Evolutionary conservation across 140 eudicot species (phyloP).

Genomic region (Flaveria floridana): DNA sequence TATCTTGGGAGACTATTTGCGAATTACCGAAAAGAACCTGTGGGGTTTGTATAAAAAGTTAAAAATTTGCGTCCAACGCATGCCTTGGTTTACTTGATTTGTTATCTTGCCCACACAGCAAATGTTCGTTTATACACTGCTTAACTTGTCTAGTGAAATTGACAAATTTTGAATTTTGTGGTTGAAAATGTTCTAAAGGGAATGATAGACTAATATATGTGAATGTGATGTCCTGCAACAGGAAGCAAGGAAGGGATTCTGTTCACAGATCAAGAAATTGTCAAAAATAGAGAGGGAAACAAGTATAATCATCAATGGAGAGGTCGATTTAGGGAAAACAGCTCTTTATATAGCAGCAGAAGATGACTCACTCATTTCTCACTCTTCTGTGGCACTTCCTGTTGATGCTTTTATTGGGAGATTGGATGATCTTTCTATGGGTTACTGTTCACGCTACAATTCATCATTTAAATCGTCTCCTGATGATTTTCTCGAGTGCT

Average conservation of each 20-base stretch:
- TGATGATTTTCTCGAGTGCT: conserved; percentile 57
- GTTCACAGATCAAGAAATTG: conserved; percentile 53
- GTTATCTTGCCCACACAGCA: neutral
- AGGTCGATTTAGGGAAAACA: conserved; percentile 69
- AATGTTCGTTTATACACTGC: neutral
- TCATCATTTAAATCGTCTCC: conserved; percentile 71
- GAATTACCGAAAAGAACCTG: neutral
- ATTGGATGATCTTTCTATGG: conserved; percentile 65
- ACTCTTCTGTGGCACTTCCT: conserved; percentile 94
- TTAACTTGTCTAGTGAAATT: neutral
- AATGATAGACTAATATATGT: neutral
- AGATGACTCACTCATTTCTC: conserved; percentile 86
- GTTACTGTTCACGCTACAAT: conserved; percentile 61
- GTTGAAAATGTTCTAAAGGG: neutral
- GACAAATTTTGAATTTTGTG: neutral
- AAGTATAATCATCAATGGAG: conserved; percentile 59
- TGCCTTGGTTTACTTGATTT: neutral
- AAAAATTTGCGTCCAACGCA: too few species aligned
- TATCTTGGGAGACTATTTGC: neutral
- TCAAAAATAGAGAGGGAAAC: conserved; percentile 71
- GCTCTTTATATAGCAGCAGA: conserved; percentile 90
- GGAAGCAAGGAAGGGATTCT: conserved; percentile 84
- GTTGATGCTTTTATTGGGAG: conserved; percentile 78
- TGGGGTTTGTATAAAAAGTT: neutral
- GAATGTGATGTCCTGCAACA: conserved; percentile 33